Conservation (phyloP, 345 rosid genomes). For the Sisymbrium altissimum region DNA sequence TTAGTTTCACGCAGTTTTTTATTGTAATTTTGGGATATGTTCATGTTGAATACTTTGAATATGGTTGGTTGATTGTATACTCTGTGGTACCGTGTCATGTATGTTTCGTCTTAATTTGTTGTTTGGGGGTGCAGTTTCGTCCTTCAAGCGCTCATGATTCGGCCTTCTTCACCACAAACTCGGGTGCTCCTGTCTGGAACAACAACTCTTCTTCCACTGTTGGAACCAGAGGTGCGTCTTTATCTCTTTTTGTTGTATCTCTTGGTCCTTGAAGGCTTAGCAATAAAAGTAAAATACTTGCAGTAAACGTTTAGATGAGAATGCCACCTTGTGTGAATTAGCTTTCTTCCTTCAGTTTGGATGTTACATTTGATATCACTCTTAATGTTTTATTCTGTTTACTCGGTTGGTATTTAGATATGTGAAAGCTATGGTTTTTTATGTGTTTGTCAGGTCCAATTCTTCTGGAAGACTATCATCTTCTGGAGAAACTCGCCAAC, state of each 20-base stretch:
- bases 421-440: not conserved
- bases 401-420: not conserved
- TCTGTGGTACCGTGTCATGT: not conserved
- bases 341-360: not conserved
- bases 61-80: not conserved
- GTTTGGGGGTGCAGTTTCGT: constrained; percentile 3
- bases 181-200: constrained; percentile 40
- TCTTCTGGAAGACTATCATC: constrained; percentile 94
- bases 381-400: not conserved
- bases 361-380: not conserved
- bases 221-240: constrained; percentile 35
- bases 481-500: constrained; percentile 88
- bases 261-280: too few species aligned
- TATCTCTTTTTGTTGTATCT: too few species aligned
- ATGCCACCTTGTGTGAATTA: not conserved
- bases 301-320: not conserved
- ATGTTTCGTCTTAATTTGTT: not conserved
- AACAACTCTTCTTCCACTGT: constrained; percentile 39
- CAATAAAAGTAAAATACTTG: not conserved
- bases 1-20: not conserved
- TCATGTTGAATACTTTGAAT: not conserved
- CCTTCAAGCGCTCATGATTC: constrained; percentile 39
- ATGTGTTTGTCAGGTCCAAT: constrained; percentile 64
- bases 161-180: constrained; percentile 34
- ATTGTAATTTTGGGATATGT: not conserved